Evolutionary conservation across 2,329 filamentous ascomycete species (phyloP).

Genomic region (Pyricularia grisea): DNA sequence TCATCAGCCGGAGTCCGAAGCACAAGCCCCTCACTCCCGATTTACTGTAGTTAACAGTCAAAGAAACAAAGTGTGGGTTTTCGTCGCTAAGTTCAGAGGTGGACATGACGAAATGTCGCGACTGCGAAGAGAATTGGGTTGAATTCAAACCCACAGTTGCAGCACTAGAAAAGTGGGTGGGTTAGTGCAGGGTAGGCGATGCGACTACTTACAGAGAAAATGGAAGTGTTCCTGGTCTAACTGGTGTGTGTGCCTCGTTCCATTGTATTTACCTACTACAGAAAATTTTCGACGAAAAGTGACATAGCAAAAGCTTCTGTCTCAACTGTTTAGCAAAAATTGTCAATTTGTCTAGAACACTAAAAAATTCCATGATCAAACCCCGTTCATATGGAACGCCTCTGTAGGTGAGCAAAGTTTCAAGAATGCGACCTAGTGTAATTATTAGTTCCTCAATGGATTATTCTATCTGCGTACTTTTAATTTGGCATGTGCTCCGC

Average conservation of each 20-base stretch:
- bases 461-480: background rate
- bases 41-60: too few relatives aligned
- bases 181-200: background rate
- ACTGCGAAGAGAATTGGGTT: background rate
- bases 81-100: background rate
- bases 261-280: too few relatives aligned
- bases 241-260: too few relatives aligned
- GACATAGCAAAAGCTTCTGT: too few relatives aligned
- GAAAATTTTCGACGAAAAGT: too few relatives aligned
- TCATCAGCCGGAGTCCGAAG: background rate
- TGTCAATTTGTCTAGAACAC: background rate
- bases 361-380: background rate
- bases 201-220: too few relatives aligned
- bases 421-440: background rate
- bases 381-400: too few relatives aligned
- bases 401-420: background rate
- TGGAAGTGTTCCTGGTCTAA: too few relatives aligned
- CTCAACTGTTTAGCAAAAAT: too few relatives aligned
- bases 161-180: background rate
- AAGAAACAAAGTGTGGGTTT: background rate
- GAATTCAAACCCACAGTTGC: background rate
- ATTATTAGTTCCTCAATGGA: background rate
- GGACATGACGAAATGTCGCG: background rate
- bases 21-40: background rate
- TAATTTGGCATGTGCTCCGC: background rate